Percentiles rank a stretch among this genome's conserved stretches.
These are phyloP conservation scores for Plectosphaerella cucumerina DNA, from an alignment of 2,329 filamentous ascomycete genomes.

Conservation along the genomic window DNA sequence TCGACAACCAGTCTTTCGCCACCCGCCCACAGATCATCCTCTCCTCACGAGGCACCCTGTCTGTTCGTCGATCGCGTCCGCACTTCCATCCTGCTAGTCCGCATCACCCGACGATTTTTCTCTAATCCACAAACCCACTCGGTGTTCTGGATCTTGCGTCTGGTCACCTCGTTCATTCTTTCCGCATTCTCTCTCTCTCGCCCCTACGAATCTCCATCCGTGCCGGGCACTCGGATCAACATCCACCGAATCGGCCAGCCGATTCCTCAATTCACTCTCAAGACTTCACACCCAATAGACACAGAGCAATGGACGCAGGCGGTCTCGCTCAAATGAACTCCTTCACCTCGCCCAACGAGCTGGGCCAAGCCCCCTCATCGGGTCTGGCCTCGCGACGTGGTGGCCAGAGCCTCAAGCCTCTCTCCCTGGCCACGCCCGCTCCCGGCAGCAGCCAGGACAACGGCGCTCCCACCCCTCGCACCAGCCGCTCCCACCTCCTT, in stretches of 20 bases:
- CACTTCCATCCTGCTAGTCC: slow-evolving; percentile 1
- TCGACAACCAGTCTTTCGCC: slow-evolving; percentile 14
- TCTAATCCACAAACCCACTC: slow-evolving; percentile 1
- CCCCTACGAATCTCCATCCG: background rate
- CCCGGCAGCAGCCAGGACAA: slow-evolving; percentile 51
- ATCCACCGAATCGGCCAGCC: slow-evolving; percentile 2
- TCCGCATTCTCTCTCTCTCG: slow-evolving; percentile 6
- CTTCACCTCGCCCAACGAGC: slow-evolving; percentile 65
- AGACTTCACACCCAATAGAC: slow-evolving; percentile 2
- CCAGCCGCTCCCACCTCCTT: slow-evolving; percentile 89
- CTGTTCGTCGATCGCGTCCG: slow-evolving; percentile 6
- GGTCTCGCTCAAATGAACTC: slow-evolving; percentile 99
- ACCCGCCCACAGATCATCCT: background rate
- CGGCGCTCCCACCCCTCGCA: slow-evolving; percentile 76
- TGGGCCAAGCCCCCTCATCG: slow-evolving; percentile 66
- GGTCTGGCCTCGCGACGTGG: slow-evolving; percentile 83
- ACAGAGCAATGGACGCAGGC: slow-evolving; percentile 80
- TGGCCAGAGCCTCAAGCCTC: slow-evolving; percentile 82
- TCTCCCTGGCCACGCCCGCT: slow-evolving; percentile 71
- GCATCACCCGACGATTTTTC: slow-evolving; percentile 8
- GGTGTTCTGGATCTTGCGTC: background rate
- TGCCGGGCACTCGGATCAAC: slow-evolving; percentile 7
- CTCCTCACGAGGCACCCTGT: background rate
- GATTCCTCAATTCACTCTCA: background rate
- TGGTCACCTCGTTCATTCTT: background rate